Evolutionary conservation across 2,329 filamentous ascomycete genomes (phyloP).

Genomic region (Pseudophaeomoniella oleicola): DNA sequence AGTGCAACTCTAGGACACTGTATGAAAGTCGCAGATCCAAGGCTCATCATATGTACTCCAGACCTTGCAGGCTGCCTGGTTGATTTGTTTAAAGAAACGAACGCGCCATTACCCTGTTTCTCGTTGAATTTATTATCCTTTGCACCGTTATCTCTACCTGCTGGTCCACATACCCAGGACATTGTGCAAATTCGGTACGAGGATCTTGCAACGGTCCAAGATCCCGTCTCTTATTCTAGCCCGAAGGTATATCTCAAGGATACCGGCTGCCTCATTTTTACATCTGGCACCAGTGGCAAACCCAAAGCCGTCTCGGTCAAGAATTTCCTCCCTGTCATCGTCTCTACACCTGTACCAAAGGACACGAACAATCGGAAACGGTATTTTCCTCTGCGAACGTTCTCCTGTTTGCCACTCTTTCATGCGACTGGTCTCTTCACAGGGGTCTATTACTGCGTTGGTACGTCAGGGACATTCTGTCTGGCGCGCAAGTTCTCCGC

Average conservation of each 20-base stretch:
- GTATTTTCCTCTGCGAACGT: slow-evolving; percentile 30
- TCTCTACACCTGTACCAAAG: slow-evolving; percentile 19
- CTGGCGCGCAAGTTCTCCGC: slow-evolving; percentile 20
- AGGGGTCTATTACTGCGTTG: slow-evolving; percentile 25
- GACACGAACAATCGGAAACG: slow-evolving; percentile 23
- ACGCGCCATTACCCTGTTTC: slow-evolving; percentile 17
- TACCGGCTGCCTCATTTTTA: slow-evolving; percentile 25
- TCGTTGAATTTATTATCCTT: slow-evolving; percentile 25
- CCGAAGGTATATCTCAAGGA: not conserved
- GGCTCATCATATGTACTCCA: slow-evolving; percentile 27
- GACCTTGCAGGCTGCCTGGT: slow-evolving; percentile 23
- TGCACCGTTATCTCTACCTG: slow-evolving; percentile 1
- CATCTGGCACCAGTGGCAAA: slow-evolving; percentile 26
- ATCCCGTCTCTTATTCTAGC: not conserved
- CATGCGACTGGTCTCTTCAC: slow-evolving; percentile 34
- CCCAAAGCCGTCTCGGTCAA: slow-evolving; percentile 14
- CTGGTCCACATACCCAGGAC: not conserved
- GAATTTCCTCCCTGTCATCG: slow-evolving; percentile 19
- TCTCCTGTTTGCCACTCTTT: slow-evolving; percentile 33
- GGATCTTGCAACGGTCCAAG: slow-evolving; percentile 6
- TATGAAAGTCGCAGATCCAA: slow-evolving; percentile 25
- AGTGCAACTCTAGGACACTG: slow-evolving; percentile 31
- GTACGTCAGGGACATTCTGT: slow-evolving; percentile 26
- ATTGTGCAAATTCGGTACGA: slow-evolving; percentile 3
- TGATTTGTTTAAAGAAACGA: slow-evolving; percentile 1